These are phyloP conservation scores for Cladophialophora psammophila DNA, from an alignment of 2,329 filamentous ascomycete species.

Conservation along the genomic window DNA sequence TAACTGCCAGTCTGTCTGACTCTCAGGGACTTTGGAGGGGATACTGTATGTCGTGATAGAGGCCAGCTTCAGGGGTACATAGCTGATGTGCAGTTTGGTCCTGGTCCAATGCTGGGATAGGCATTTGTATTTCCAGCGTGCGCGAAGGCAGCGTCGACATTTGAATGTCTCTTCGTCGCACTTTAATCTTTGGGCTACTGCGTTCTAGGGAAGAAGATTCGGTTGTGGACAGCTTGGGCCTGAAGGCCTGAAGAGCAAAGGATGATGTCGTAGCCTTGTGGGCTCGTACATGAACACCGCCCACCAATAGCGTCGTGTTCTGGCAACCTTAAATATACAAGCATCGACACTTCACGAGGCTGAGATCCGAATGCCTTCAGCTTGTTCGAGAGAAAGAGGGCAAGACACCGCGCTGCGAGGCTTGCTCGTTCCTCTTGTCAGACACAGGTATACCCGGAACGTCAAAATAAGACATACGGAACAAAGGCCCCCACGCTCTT, in stretches of 20 bases:
- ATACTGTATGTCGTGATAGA: slow-evolving; percentile 29
- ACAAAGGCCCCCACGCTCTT: too few relatives aligned
- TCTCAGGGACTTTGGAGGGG: slow-evolving; percentile 29
- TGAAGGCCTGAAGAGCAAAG: too few relatives aligned
- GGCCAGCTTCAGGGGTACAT: slow-evolving; percentile 44
- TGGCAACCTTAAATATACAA: slow-evolving; percentile 28
- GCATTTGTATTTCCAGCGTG: slow-evolving; percentile 66
- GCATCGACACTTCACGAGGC: slow-evolving; percentile 6
- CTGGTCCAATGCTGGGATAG: slow-evolving; percentile 48
- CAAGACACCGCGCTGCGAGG: too few relatives aligned
- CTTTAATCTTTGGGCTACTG: slow-evolving; percentile 25
- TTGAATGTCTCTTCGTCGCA: slow-evolving; percentile 44
- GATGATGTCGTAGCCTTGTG: too few relatives aligned
- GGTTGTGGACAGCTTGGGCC: too few relatives aligned
- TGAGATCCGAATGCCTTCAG: not conserved
- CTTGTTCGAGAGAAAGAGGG: not conserved
- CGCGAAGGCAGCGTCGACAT: slow-evolving; percentile 62
- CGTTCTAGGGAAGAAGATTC: not conserved
- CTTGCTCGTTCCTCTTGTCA: too few relatives aligned
- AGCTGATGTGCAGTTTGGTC: slow-evolving; percentile 2
- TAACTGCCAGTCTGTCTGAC: slow-evolving; percentile 24
- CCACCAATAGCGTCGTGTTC: not conserved
- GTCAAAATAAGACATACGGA: too few relatives aligned
- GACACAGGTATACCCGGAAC: too few relatives aligned
- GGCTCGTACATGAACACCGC: not conserved